A percentile compares a stretch with the other conserved stretches of the same genome.
Evolutionary conservation across 2,329 filamentous ascomycete genomes (phyloP).

Genomic region (Ceratocystis papillata): DNA sequence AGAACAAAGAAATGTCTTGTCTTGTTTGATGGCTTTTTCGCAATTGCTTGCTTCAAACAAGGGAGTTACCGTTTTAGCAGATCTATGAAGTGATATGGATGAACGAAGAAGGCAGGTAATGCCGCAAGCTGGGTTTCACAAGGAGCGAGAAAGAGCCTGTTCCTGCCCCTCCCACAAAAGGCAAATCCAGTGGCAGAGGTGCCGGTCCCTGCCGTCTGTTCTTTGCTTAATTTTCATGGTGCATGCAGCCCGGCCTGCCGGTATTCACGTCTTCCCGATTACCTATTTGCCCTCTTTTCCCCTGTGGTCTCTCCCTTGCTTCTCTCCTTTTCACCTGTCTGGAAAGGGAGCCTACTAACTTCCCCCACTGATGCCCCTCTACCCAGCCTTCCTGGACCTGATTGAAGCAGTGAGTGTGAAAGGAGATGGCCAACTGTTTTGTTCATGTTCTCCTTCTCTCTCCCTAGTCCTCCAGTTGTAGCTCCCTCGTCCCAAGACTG

Average conservation of each 20-base stretch:
- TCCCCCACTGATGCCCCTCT: neutral
- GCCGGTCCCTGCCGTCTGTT: neutral
- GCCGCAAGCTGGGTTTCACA: neutral
- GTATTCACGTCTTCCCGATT: no score
- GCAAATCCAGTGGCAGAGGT: neutral
- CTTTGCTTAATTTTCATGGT: neutral
- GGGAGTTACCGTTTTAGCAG: neutral
- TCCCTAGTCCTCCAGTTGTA: neutral
- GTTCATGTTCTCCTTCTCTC: neutral
- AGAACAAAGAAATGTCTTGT: neutral
- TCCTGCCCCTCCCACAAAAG: neutral
- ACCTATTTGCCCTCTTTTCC: neutral
- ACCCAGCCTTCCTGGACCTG: neutral
- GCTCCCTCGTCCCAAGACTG: neutral
- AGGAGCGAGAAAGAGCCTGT: neutral
- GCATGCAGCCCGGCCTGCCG: no score
- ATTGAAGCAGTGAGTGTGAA: neutral
- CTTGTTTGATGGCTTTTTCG: slow-evolving; percentile 4
- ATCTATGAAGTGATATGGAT: neutral
- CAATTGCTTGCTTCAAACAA: neutral
- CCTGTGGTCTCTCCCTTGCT: neutral
- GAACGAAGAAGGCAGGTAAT: neutral
- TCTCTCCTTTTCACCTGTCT: neutral
- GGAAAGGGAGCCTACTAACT: neutral
- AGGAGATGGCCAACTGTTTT: neutral